phyloP scores from a whole-genome alignment of 1,284 basidiomycete genomes.

The Stereum hirsutum region DNA sequence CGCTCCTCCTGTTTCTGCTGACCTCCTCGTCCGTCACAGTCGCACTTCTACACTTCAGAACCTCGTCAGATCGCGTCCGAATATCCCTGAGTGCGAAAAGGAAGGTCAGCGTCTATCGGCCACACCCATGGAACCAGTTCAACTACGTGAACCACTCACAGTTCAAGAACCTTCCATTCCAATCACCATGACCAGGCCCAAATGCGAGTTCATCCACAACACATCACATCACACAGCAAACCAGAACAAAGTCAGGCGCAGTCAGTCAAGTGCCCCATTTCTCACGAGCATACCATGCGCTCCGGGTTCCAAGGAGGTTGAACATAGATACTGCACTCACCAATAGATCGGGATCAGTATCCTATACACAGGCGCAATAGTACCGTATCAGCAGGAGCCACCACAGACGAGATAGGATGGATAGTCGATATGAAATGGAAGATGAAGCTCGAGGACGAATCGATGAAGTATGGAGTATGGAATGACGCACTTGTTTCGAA shows the following conservation, averaged over 20 bases:
- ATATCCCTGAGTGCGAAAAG: slow-evolving; percentile 34
- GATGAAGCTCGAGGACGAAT: not conserved
- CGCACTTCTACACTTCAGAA: too few relatives aligned
- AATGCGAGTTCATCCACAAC: too few relatives aligned
- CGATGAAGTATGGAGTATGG: not conserved
- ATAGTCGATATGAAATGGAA: too few relatives aligned
- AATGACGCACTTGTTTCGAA: slow-evolving; percentile 50
- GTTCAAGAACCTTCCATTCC: slow-evolving; percentile 49
- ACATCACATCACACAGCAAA: slow-evolving; percentile 1
- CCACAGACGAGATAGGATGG: not conserved
- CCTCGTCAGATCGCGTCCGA: slow-evolving; percentile 73
- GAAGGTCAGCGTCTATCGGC: too few relatives aligned
- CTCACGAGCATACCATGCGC: too few relatives aligned
- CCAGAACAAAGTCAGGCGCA: too few relatives aligned
- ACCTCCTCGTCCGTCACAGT: too few relatives aligned
- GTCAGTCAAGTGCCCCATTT: too few relatives aligned
- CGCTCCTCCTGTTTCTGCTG: too few relatives aligned
- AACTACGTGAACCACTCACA: slow-evolving; percentile 16
- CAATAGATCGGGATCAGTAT: slow-evolving; percentile 69
- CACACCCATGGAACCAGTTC: too few relatives aligned
- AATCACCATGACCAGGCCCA: too few relatives aligned
- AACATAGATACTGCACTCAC: slow-evolving; percentile 30
- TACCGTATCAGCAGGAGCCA: not conserved
- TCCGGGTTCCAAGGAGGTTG: too few relatives aligned
- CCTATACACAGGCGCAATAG: slow-evolving; percentile 24